These are phyloP conservation scores for Paraconiothyrium brasiliense DNA, from an alignment of 2,329 filamentous ascomycete species.

Conservation along the genomic window DNA sequence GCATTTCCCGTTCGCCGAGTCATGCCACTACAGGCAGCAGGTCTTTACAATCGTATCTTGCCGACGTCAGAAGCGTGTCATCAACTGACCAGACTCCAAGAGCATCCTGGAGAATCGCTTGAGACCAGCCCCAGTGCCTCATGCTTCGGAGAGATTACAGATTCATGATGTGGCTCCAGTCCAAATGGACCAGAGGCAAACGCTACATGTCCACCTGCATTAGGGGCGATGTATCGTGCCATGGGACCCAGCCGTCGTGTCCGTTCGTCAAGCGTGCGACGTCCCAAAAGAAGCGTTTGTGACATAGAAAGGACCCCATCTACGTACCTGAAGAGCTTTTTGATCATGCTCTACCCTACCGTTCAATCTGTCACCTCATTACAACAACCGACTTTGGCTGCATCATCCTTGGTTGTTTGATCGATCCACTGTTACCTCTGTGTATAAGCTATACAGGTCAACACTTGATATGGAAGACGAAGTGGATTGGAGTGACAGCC, in stretches of 20 bases:
- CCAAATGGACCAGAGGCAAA: neutral
- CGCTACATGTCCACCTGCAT: neutral
- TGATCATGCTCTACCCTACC: neutral
- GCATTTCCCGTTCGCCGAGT: neutral
- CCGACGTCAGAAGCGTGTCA: neutral
- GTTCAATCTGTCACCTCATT: neutral
- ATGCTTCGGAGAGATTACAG: neutral
- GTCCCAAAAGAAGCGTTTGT: neutral
- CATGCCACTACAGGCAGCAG: neutral
- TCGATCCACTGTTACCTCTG: constrained; percentile 16
- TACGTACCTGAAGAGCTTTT: neutral
- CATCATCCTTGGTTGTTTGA: neutral
- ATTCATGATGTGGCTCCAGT: neutral
- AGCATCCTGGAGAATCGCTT: neutral
- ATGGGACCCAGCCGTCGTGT: neutral
- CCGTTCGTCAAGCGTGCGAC: neutral
- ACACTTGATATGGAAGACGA: constrained; percentile 30
- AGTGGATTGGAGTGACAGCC: constrained; percentile 38
- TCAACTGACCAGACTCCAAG: neutral
- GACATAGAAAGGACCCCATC: neutral
- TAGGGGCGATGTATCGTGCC: neutral
- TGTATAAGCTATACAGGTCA: neutral
- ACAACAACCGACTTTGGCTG: neutral
- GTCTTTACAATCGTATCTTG: neutral
- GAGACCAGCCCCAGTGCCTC: neutral